Evolutionary conservation across 2,329 filamentous ascomycete species (phyloP).

Genomic region (Neonectria sp.): DNA sequence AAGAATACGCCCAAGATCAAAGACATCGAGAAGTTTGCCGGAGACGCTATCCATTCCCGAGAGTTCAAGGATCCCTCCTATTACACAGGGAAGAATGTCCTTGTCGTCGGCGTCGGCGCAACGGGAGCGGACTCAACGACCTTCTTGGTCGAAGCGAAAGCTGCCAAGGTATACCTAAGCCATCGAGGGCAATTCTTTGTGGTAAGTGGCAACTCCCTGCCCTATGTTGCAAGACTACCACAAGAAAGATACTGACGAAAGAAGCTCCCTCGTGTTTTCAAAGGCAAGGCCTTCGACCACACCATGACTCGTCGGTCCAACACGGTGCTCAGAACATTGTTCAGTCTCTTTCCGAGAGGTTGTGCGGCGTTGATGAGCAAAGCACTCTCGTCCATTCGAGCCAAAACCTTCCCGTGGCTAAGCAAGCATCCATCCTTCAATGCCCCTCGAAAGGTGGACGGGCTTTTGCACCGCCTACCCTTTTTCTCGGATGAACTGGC

Average conservation of each 20-base stretch:
- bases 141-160: conserved; percentile 50
- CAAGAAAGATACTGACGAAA: conserved; percentile 18
- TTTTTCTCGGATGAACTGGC: conserved; percentile 50
- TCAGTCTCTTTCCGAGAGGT: conserved; percentile 28
- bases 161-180: conserved; percentile 59
- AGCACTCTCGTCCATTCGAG: conserved; percentile 33
- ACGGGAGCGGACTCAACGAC: conserved; percentile 50
- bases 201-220: conserved; percentile 32
- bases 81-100: conserved; percentile 60
- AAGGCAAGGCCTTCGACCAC: conserved; percentile 55
- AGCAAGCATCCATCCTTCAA: conserved; percentile 32
- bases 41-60: conserved; percentile 58
- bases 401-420: conserved; percentile 41
- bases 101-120: conserved; percentile 62
- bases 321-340: conserved; percentile 34
- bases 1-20: conserved; percentile 55
- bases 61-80: conserved; percentile 50
- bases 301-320: conserved; percentile 50
- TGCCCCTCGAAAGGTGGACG: conserved; percentile 33
- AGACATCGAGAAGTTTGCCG: conserved; percentile 57
- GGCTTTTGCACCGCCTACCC: conserved; percentile 45
- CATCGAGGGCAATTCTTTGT: conserved; percentile 53
- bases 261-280: conserved; percentile 46
- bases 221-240: background rate
- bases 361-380: conserved; percentile 37